Conservation (phyloP, 495 filamentous ascomycete genomes). For the Extremus antarcticus region DNA sequence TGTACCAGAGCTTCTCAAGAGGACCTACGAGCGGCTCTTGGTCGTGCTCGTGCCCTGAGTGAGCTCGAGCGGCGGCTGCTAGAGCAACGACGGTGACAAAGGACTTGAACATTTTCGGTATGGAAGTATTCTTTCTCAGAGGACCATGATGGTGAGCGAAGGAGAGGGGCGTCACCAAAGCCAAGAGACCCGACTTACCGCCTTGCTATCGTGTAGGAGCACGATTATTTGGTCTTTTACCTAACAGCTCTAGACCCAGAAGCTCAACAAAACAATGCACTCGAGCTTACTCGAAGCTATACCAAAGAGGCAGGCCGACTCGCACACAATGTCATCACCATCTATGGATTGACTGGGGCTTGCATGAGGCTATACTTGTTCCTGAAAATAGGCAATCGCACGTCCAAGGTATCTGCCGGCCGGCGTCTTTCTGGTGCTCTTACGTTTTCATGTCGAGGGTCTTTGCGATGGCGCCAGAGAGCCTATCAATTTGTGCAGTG, state of each 20-base stretch:
- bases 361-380: background rate
- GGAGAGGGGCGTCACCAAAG: background rate
- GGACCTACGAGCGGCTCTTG: constrained; percentile 49
- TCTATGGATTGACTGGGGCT: background rate
- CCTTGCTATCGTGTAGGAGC: background rate
- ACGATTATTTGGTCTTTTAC: background rate
- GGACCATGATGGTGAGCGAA: background rate
- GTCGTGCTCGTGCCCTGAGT: constrained; percentile 37
- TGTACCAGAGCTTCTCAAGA: constrained; percentile 51
- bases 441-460: background rate
- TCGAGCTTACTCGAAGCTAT: background rate
- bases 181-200: background rate
- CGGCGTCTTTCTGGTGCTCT: background rate
- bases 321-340: background rate
- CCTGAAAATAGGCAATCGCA: background rate
- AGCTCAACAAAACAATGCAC: background rate
- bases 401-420: background rate
- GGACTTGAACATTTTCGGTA: constrained; percentile 22
- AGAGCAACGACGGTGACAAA: constrained; percentile 21
- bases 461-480: no score
- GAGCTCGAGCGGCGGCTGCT: constrained; percentile 36
- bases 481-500: no score
- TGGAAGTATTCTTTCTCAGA: background rate
- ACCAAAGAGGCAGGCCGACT: background rate
- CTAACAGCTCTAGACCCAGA: no score